Base-by-base conservation (phyloP, 169 alveolate species). In the Besnoitia besnoiti region DNA sequence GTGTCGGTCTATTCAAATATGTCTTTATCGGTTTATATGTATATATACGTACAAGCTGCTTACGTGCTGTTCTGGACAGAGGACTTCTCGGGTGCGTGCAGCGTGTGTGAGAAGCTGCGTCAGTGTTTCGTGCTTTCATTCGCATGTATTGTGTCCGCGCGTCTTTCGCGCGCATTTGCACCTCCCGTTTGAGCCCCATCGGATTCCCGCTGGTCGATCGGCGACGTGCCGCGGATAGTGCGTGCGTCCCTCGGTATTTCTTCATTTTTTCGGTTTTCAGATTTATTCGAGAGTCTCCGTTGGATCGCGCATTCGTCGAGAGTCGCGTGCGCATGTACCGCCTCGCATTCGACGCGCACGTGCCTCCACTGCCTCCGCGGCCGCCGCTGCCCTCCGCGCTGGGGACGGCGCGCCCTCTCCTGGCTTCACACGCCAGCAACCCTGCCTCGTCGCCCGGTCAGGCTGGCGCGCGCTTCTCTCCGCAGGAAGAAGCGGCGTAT, bases 271-370 rank as follows among this genome's bases (percentile, higher is more conserved):
- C 24, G 33, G 1, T 55, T 55, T 55, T 16, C 67, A 55, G 67
- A 16, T 55, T 55, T 19, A 16, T 55, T 55, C 67, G 67, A 21
- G 67, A 55, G 67, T 55, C 67, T 21, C n/a, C 30, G 33, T 19
- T 55, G 67, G 67, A 55, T 16, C 7, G 67, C 67, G 67, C 67
- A 5, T 55, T 55, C 24, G 67, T 55, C 67, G 67, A 55, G 67
- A 55, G 67, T n/a, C 67, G 67, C 67, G 24, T 55, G 67, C 67
- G 67, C 67, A 55, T 55, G 67, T 55, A 55, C 27, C 67, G 67
- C 24, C 67, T 55, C 67, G 67, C 67, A 21, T 55, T 55, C 67
- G 67, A 55, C 67, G 67, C 67, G 33, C 67, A 55, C 30, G 67
- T 55, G 30, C 67, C 67, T 5, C 67, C 67, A 0, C 67, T 55